Evolutionary conservation across 768 basidiomycete genomes (phyloP), one percentile per base, ranked within the genome.

Genomic region (Daedalea quercina): DNA sequence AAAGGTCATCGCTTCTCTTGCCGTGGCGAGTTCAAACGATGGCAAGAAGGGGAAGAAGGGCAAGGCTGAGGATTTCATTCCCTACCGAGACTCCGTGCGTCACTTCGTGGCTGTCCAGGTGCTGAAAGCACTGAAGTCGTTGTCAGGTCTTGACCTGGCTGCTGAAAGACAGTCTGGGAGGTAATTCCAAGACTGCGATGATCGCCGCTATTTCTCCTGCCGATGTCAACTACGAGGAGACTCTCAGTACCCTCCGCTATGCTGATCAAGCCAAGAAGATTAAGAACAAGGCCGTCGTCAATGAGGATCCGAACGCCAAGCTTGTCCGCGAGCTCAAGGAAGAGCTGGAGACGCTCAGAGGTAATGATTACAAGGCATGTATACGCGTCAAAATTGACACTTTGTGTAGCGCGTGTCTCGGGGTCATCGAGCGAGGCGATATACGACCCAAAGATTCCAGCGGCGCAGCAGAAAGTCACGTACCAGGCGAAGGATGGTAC

Each of bases 261-360:
- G 96, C 96, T 60, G 94, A 96, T 76, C 92, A 92, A 67, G 94
- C 95, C 31, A 99, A 99, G 86, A 95, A 95, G 85, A 99, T 99
- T 73, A 97, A 94, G 84, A 99, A 97, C 72, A 95, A 97, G 75
- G 95, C 96, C 15, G 84, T 98, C 54, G 90, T 99, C 59, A 99
- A 99, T 72, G 96, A 99, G 73, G 96, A 99, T 79, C 96, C 96
- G 28, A 99, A 97, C 63, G 95, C 95, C 65, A 97, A 93, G 75
- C 87, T 99, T 53, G 94, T 99, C 53, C 86, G 94, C 45, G 95
- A 98, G 70, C 87, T 99, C 68, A 99, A 98, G 71, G 96, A 98
- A 74, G 96, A 99, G 71, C 75, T 99, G 42, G 91, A 95, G 67
- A 76, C 89, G 72, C 85, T 97, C 44, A 81, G 93, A 76, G 86